Base-by-base conservation (phyloP, 768 basidiomycete species). In the Leccinum uliginosum region DNA sequence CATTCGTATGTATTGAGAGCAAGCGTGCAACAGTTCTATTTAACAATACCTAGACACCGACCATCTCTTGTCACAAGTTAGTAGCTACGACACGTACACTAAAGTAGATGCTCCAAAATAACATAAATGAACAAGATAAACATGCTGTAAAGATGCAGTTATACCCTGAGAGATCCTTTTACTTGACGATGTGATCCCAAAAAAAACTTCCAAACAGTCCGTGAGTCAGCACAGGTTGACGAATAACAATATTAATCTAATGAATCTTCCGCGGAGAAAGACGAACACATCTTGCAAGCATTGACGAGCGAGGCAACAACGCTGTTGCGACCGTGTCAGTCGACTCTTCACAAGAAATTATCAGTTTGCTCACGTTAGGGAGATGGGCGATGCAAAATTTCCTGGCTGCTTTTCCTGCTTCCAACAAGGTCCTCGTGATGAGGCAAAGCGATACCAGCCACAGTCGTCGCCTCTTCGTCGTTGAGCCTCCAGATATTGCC, bases 401-500 rank as follows among this genome's bases (percentile, higher is more conserved):
- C 80, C 29, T 70, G 70, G 56, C 73, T 77, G 44, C 55, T 74
- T 53, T 73, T 77, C 64, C 74, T 69, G 64, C 75, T 73, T 69
- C 73, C 70, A 64, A 71, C 50, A 17, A 74, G 65, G 30, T 74
- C 73, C 56, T 71, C 72, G n/a, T 66, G 73, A 46, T 75, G 74
- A 4, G 80, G 76, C 38, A 83, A 65, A 1, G 80, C 75, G 56
- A 83, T 79, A 3, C 77, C 77, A 44, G 78, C 76, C 6, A 85
- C 69, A 29, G 75, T 78, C 61, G 80, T 80, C 65, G 76, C 83
- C 71, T 91, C 88, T 63, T 88, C 85, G 19, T 85, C 84, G 57
- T 87, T 87, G 40, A 91, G 64, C 51, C 77, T 78, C 88, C 88
- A 91, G 54, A 91, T 91, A 58, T 82, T 88, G 17, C 65, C 58